A percentile compares a stretch with the other conserved stretches of the same genome.
phyloP scores from a whole-genome alignment of 352 stramenopile species.

The Globisporangium sylvaticum region DNA sequence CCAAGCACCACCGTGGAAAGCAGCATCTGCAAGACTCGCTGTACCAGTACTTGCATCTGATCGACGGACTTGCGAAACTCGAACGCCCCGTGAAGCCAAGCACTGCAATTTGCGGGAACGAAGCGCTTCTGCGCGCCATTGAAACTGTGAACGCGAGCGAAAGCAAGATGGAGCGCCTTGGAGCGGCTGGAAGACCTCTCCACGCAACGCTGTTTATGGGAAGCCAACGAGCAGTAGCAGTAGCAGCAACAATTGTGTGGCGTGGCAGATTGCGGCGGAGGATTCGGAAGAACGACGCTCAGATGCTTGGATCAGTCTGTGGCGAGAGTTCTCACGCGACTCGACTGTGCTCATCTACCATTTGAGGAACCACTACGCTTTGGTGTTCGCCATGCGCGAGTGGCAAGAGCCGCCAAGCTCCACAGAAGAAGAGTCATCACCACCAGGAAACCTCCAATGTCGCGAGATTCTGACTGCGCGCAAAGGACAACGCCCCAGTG shows the following conservation, averaged over 20 bases:
- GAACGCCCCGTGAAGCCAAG: constrained; percentile 36
- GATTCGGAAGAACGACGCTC: constrained; percentile 14
- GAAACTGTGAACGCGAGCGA: constrained; percentile 11
- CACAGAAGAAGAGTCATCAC: background rate
- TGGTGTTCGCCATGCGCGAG: constrained; percentile 64
- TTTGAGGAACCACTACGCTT: constrained; percentile 79
- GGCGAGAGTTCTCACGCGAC: constrained; percentile 14
- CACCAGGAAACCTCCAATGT: background rate
- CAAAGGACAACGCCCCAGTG: constrained; percentile 52
- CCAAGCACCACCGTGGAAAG: background rate
- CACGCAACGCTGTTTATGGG: constrained; percentile 9
- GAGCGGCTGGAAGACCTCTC: background rate
- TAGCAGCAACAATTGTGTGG: background rate
- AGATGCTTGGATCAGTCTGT: constrained; percentile 20
- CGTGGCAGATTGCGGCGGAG: background rate
- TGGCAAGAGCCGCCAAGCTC: constrained; percentile 17
- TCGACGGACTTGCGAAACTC: constrained; percentile 50
- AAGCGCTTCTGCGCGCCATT: constrained; percentile 38
- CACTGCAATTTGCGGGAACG: constrained; percentile 67
- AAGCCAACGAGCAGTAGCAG: background rate
- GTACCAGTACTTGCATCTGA: constrained; percentile 43
- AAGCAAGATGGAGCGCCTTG: background rate
- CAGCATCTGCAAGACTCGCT: constrained; percentile 13
- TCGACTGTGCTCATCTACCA: constrained; percentile 49
- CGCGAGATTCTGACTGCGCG: constrained; percentile 56